Evolutionary conservation across 805 yeast genomes (phyloP), one percentile per base, ranked within the genome.

Genomic region (Groenewaldozyma tartarivorans): DNA sequence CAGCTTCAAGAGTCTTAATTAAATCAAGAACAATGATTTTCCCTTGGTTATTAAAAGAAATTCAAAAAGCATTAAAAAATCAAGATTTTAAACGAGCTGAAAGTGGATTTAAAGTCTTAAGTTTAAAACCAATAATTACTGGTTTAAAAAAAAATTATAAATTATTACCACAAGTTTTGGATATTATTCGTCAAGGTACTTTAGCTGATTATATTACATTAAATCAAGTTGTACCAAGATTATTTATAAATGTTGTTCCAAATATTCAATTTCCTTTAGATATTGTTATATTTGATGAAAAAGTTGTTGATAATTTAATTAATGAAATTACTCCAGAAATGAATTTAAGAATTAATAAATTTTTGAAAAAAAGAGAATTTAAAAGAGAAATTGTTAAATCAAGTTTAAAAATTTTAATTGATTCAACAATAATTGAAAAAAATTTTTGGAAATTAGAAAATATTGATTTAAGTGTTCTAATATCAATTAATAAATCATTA

Each of bases 1-100:
- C 80, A 21, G 75, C 83, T 1, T 73, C 83, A 69, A 80, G 77
- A 50, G 75, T 81, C 43, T 63, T 90, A 3, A 69, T 77, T 48
- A 83, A 84, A 0, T 72, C 86, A 0, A 78, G 81, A 45, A 67
- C 72, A 16, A 55, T 70, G 2, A 71, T 85, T 29, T 56, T 80
- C 2, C 67, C 67, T 7, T 53, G 61, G 15, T 62, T 83, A 1
- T 60, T 86, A 19, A 63, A 64, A 5, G 62, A 68, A 2, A 61
- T 82, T 15, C 57, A 69, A 4, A 60, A 60, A 13, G 79, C 82
- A 0, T 47, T 86, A 3, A 61, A 62, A 1, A 52, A 58, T 1
- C 61, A 68, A 11, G 79, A 79, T 34, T 64, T 62, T 45, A 77
- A 75, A 48, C 63, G 67, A 20, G 71, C 84, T 18, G 77, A 79